These are phyloP conservation scores for Neofusicoccum parvum DNA, from an alignment of 2,329 filamentous ascomycete species.

Conservation along the genomic window DNA sequence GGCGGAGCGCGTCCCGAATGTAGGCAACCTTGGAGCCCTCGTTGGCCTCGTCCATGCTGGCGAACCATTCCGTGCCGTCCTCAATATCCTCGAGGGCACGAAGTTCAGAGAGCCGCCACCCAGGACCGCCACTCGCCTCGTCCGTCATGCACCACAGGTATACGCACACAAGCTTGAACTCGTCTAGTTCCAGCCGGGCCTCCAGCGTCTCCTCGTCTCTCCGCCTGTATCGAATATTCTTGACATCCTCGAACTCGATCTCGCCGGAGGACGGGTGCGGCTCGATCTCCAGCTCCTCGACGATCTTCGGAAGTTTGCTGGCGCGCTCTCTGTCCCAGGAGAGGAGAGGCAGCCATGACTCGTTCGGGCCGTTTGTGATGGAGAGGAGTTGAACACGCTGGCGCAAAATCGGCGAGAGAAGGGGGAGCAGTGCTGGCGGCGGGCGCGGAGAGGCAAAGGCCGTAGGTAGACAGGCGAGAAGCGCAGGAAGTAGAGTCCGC, in stretches of 20 bases:
- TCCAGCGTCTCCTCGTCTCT: slow-evolving; percentile 76
- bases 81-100: slow-evolving; percentile 58
- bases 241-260: slow-evolving; percentile 72
- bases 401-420: slow-evolving; percentile 65
- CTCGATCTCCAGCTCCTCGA: slow-evolving; percentile 66
- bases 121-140: slow-evolving; percentile 59
- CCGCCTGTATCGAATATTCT: slow-evolving; percentile 65
- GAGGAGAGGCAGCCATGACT: slow-evolving; percentile 73
- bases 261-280: slow-evolving; percentile 82
- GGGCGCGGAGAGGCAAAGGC: slow-evolving; percentile 61
- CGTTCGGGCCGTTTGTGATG: slow-evolving; percentile 46
- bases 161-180: slow-evolving; percentile 64
- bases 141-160: slow-evolving; percentile 72
- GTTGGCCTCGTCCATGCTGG: slow-evolving; percentile 63
- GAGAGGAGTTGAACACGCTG: slow-evolving; percentile 67
- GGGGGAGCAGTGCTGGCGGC: slow-evolving; percentile 61
- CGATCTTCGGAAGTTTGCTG: slow-evolving; percentile 62
- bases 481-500: slow-evolving; percentile 60
- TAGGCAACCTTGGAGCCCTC: slow-evolving; percentile 38
- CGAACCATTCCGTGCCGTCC: slow-evolving; percentile 61
- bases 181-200: slow-evolving; percentile 62
- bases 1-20: slow-evolving; percentile 10
- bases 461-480: slow-evolving; percentile 65
- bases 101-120: slow-evolving; percentile 75
- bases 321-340: slow-evolving; percentile 66